Percentiles rank a stretch among this genome's conserved stretches.
These are phyloP conservation scores for Penicillium decumbens DNA, from an alignment of 2,329 filamentous ascomycete species.

Conservation along the genomic window DNA sequence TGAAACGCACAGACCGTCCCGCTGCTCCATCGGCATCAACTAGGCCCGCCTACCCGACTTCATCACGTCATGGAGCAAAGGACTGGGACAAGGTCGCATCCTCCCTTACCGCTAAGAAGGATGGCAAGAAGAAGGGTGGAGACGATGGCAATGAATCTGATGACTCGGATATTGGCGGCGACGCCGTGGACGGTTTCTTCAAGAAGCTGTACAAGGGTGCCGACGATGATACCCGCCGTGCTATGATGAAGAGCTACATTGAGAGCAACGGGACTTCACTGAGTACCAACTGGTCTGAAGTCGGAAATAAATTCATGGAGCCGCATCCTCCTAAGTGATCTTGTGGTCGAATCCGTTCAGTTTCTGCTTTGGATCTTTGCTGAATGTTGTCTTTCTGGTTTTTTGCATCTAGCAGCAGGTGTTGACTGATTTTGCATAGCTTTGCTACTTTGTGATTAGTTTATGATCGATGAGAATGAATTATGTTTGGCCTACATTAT, in stretches of 20 bases:
- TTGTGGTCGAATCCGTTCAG: neutral
- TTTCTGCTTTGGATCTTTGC: neutral
- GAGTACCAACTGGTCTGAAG: constrained; percentile 87
- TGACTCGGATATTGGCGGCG: constrained; percentile 46
- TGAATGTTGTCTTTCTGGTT: neutral
- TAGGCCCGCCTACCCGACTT: constrained; percentile 72
- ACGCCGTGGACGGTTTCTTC: constrained; percentile 77
- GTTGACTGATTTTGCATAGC: constrained; percentile 4
- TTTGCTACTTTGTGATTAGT: neutral
- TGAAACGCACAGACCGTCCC: constrained; percentile 21
- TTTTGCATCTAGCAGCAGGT: constrained; percentile 15
- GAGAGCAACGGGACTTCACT: constrained; percentile 92
- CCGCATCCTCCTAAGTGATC: constrained; percentile 24
- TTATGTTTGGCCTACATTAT: neutral
- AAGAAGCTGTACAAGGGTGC: constrained; percentile 77
- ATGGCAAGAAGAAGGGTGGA: constrained; percentile 27
- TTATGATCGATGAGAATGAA: neutral
- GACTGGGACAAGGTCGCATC: constrained; percentile 80
- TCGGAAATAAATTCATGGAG: constrained; percentile 66
- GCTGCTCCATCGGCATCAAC: constrained; percentile 16
- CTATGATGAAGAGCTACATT: constrained; percentile 96
- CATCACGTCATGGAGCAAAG: constrained; percentile 75
- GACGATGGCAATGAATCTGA: constrained; percentile 41
- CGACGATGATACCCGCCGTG: constrained; percentile 73
- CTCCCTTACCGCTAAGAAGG: constrained; percentile 43